A percentile compares a stretch with the other conserved stretches of the same genome.
These are phyloP conservation scores for Colletotrichum truncatum DNA, from an alignment of 2,329 filamentous ascomycete species.

Conservation along the genomic window DNA sequence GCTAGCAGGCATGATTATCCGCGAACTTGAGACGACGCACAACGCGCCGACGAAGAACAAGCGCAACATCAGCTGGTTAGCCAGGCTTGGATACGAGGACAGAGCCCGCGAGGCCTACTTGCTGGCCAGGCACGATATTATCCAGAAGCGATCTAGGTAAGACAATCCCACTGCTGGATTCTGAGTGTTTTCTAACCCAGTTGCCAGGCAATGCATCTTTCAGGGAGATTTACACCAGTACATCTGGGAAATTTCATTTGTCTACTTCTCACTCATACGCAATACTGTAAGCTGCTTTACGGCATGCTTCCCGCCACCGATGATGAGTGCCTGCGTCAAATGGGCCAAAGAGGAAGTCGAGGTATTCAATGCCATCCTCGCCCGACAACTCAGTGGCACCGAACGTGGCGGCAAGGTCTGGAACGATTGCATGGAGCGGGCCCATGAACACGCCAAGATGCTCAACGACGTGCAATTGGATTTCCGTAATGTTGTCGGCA, in stretches of 20 bases:
- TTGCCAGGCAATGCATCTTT: slow-evolving; percentile 85
- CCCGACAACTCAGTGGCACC: slow-evolving; percentile 86
- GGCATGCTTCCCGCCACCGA: slow-evolving; percentile 81
- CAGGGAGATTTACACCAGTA: slow-evolving; percentile 92
- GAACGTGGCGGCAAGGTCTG: slow-evolving; percentile 80
- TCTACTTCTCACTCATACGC: slow-evolving; percentile 93
- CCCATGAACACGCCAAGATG: slow-evolving; percentile 81
- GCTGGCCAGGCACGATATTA: slow-evolving; percentile 77
- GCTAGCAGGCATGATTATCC: slow-evolving; percentile 79
- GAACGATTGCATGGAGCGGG: slow-evolving; percentile 83
- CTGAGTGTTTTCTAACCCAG: background rate
- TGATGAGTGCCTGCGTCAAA: slow-evolving; percentile 95
- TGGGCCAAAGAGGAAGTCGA: slow-evolving; percentile 98
- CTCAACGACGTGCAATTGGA: slow-evolving; percentile 88
- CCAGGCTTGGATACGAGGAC: slow-evolving; percentile 89
- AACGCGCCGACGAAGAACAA: slow-evolving; percentile 81
- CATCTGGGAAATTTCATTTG: slow-evolving; percentile 94
- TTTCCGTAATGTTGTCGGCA: slow-evolving; percentile 83
- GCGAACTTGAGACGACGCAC: slow-evolving; percentile 81
- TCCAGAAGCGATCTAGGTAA: slow-evolving; percentile 85
- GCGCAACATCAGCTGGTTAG: slow-evolving; percentile 84
- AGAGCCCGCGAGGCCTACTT: slow-evolving; percentile 88
- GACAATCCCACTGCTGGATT: too few species aligned
- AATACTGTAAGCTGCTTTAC: slow-evolving; percentile 94
- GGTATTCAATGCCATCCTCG: slow-evolving; percentile 85